These are phyloP conservation scores for Babesia bigemina DNA, from an alignment of 169 alveolate species.

Conservation along the genomic window DNA sequence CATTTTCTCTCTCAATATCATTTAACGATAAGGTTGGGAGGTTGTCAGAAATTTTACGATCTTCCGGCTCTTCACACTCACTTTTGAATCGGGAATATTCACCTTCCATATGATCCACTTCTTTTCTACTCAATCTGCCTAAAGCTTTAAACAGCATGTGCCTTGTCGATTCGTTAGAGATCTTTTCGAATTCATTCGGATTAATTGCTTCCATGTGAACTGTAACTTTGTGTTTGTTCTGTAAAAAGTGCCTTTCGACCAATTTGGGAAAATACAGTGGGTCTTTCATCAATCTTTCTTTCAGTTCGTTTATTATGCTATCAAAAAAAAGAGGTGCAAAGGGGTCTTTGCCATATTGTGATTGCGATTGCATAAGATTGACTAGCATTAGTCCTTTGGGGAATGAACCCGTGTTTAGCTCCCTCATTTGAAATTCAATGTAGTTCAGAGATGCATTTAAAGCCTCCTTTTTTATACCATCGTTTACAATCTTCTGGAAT, in stretches of 20 bases:
- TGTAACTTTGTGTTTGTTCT: conserved; percentile 70
- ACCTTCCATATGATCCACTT: conserved; percentile 68
- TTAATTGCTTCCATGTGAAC: conserved; percentile 69
- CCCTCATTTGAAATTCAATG: conserved; percentile 75
- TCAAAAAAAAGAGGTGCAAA: conserved; percentile 54
- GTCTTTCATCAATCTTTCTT: conserved; percentile 20
- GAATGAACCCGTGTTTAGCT: conserved; percentile 52
- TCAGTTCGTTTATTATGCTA: conserved; percentile 26
- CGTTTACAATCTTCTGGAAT: conserved; percentile 52
- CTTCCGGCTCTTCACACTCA: conserved; percentile 62
- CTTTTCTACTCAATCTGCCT: conserved; percentile 57
- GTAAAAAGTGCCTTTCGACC: conserved; percentile 64
- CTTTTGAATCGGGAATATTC: conserved; percentile 61
- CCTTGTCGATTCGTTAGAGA: conserved; percentile 51
- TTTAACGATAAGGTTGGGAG: conserved; percentile 68
- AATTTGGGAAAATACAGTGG: conserved; percentile 62
- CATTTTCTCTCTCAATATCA: conserved; percentile 70
- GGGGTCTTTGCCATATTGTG: conserved; percentile 52
- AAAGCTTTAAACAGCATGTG: conserved; percentile 48
- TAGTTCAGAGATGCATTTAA: conserved; percentile 75
- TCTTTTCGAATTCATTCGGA: conserved; percentile 66
- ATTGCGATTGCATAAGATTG: conserved; percentile 52
- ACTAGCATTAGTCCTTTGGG: conserved; percentile 64
- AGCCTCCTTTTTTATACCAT: conserved; percentile 76
- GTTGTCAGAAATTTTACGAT: conserved; percentile 65